These are phyloP conservation scores for Globisporangium uncinulatum DNA, from an alignment of 352 stramenopile genomes.

Conservation along the genomic window DNA sequence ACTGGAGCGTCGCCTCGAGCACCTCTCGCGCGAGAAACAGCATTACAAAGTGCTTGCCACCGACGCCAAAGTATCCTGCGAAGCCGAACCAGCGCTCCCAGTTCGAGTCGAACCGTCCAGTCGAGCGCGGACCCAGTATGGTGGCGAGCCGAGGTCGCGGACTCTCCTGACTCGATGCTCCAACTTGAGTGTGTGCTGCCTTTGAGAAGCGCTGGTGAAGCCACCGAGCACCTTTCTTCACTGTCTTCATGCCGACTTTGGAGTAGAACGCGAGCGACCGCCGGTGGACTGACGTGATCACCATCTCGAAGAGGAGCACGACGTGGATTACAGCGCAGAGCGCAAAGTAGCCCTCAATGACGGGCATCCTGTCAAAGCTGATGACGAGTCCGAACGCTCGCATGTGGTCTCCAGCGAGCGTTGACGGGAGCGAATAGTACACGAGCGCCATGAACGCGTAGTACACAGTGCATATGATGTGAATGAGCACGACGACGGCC, in stretches of 20 bases:
- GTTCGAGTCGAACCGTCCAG: background rate
- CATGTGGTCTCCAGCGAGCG: background rate
- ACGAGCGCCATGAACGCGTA: background rate
- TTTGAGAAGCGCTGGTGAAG: background rate
- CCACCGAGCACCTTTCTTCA: background rate
- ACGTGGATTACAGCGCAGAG: background rate
- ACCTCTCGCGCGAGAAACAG: slow-evolving; percentile 12
- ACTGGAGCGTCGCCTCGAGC: slow-evolving; percentile 12
- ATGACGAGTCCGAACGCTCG: background rate
- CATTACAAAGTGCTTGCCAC: slow-evolving; percentile 7
- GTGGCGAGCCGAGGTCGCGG: background rate
- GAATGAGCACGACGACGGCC: background rate
- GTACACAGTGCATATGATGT: background rate
- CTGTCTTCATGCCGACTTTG: background rate
- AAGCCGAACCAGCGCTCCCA: slow-evolving; percentile 6
- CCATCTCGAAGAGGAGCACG: background rate
- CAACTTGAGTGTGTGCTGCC: background rate
- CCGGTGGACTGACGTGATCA: background rate
- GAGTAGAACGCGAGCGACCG: background rate
- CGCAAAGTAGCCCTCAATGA: background rate
- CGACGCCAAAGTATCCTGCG: slow-evolving; percentile 8
- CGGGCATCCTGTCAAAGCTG: background rate
- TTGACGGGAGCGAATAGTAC: background rate
- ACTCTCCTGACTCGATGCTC: background rate
- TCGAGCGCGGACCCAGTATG: background rate